These are phyloP conservation scores for Hammondia hammondi DNA, from an alignment of 169 alveolate genomes.

Conservation along the genomic window DNA sequence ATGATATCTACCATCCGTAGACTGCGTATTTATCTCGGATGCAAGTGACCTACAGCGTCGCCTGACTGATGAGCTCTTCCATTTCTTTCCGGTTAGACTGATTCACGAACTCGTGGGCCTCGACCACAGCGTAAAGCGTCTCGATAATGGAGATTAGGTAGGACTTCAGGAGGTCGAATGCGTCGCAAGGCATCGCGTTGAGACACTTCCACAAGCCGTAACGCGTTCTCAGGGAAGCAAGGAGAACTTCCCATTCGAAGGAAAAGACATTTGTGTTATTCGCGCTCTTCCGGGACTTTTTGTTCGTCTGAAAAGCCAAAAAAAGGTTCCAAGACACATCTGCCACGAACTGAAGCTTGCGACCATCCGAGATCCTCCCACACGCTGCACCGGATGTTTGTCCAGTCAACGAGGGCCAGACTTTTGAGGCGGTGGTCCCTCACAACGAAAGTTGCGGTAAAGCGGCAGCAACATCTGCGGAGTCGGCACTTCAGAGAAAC, in stretches of 20 bases:
- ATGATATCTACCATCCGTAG: not conserved
- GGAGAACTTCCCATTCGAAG: not conserved
- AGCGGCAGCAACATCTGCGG: too few species aligned
- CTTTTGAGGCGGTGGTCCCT: too few species aligned
- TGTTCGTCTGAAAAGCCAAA: not conserved
- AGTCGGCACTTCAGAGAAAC: too few species aligned
- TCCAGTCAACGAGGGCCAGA: too few species aligned
- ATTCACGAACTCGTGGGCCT: conserved; percentile 16
- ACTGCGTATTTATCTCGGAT: not conserved
- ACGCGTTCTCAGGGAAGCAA: not conserved
- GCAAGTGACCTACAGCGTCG: not conserved
- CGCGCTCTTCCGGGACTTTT: not conserved
- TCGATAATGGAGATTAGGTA: not conserved
- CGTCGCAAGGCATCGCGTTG: conserved; percentile 9
- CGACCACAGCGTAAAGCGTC: conserved; percentile 4
- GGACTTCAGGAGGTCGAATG: not conserved
- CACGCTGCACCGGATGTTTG: too few species aligned
- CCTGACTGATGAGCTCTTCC: not conserved
- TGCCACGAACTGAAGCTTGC: too few species aligned
- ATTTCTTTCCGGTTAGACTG: not conserved
- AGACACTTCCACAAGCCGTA: conserved; percentile 1
- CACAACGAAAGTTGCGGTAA: too few species aligned
- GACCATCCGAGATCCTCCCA: too few species aligned
- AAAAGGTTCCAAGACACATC: too few species aligned
- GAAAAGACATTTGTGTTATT: not conserved